Evolutionary conservation across 768 basidiomycete genomes (phyloP).

Genomic region (Macrolepiota albuminosa): DNA sequence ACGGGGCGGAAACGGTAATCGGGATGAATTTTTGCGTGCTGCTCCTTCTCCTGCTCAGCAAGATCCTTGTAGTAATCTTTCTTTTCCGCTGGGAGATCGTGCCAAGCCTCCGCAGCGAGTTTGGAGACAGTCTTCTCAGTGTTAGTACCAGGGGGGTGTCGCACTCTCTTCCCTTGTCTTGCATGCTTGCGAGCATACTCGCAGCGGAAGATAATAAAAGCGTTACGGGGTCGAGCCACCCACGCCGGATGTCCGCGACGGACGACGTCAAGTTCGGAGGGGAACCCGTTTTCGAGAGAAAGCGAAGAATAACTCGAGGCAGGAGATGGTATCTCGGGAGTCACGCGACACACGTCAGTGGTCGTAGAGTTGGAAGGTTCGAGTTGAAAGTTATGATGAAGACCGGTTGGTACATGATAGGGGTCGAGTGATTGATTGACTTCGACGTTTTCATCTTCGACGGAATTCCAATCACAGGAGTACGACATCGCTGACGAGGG

Average conservation of each 20-base stretch:
- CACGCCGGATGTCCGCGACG: conserved; percentile 47
- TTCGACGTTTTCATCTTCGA: conserved; percentile 19
- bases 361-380: not conserved
- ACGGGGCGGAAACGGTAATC: conserved; percentile 60
- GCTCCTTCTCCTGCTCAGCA: conserved; percentile 52
- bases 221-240: conserved; percentile 64
- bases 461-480: conserved; percentile 28
- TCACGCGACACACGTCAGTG: not conserved
- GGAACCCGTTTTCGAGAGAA: conserved; percentile 17
- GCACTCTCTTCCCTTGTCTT: conserved; percentile 29
- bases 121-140: conserved; percentile 63
- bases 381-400: conserved; percentile 5
- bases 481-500: conserved; percentile 15
- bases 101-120: conserved; percentile 76
- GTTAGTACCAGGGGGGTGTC: conserved; percentile 29
- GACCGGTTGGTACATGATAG: conserved; percentile 4
- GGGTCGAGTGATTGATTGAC: not conserved
- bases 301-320: conserved; percentile 21
- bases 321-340: conserved; percentile 14
- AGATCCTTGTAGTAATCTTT: conserved; percentile 44
- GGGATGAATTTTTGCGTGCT: conserved; percentile 55
- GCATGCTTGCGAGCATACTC: conserved; percentile 49
- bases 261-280: conserved; percentile 21
- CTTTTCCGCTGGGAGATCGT: conserved; percentile 42
- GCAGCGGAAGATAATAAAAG: conserved; percentile 72